Percentiles rank a stretch among this genome's conserved stretches.
phyloP scores from a whole-genome alignment of 805 yeast genomes.

The Saccharomycopsis olivae region DNA sequence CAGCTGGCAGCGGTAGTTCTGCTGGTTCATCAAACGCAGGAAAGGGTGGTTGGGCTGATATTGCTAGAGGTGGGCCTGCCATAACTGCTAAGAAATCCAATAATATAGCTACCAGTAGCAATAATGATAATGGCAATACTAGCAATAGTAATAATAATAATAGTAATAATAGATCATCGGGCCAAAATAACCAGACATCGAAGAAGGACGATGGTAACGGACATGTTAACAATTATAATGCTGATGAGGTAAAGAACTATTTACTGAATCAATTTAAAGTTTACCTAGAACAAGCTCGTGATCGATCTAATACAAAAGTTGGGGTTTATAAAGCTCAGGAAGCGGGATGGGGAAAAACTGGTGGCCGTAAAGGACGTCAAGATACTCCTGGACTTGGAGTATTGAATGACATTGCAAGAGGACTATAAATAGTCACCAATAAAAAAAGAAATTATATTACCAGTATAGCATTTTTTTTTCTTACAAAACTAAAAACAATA shows the following conservation, averaged over 20 bases:
- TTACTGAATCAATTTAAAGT: slow-evolving; percentile 3
- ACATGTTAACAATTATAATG: slow-evolving; percentile 3
- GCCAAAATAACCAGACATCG: slow-evolving; percentile 2
- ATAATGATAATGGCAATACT: no score
- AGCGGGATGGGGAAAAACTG: slow-evolving; percentile 14
- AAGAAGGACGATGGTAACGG: background rate
- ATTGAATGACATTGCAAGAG: slow-evolving; percentile 12
- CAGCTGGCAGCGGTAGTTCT: no score
- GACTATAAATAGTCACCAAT: background rate
- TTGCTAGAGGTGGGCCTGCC: slow-evolving; percentile 5
- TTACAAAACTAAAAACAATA: no score
- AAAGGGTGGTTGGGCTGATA: slow-evolving; percentile 14
- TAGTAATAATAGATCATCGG: no score
- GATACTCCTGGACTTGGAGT: slow-evolving; percentile 1
- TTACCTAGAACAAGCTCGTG: slow-evolving; percentile 5
- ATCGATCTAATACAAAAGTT: slow-evolving; percentile 3
- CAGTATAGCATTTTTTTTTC: no score
- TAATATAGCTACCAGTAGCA: background rate
- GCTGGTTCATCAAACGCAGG: no score
- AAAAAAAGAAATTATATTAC: no score
- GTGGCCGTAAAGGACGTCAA: slow-evolving; percentile 1
- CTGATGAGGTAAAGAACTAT: slow-evolving; percentile 11
- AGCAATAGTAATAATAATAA: no score
- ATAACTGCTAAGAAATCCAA: no score
- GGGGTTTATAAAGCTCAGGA: slow-evolving; percentile 13